Conservation (phyloP, 2,329 filamentous ascomycete genomes). For the Cladosporium cucumerinum region DNA sequence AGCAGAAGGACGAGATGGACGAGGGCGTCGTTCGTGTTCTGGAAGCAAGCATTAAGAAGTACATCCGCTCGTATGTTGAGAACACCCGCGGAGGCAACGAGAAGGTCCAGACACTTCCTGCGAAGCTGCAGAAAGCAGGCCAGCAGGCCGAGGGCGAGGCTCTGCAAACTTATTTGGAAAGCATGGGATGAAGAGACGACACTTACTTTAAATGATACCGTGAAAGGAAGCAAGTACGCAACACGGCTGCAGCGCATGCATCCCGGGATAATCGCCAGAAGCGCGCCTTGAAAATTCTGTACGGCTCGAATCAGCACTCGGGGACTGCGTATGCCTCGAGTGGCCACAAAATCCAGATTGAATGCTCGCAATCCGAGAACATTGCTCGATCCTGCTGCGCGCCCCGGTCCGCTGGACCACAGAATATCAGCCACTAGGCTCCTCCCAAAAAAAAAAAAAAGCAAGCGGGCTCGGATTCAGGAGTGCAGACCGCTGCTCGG, state of each 20-base stretch:
- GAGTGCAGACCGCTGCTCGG: background rate
- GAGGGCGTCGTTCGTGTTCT: slow-evolving; percentile 54
- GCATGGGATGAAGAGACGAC: slow-evolving; percentile 8
- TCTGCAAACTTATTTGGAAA: slow-evolving; percentile 1
- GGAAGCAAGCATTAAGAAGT: slow-evolving; percentile 27
- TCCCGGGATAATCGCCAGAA: background rate
- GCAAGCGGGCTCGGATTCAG: background rate
- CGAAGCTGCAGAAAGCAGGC: slow-evolving; percentile 4
- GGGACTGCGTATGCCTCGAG: background rate
- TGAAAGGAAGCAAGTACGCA: background rate
- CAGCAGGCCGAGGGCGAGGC: slow-evolving; percentile 11
- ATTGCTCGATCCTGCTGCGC: background rate
- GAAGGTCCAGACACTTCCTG: slow-evolving; percentile 8
- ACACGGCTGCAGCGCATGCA: background rate
- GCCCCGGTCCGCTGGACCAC: background rate
- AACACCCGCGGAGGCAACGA: slow-evolving; percentile 6
- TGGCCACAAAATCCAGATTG: background rate
- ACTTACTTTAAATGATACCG: background rate
- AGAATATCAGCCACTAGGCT: background rate
- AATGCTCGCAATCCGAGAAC: background rate
- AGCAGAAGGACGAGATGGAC: slow-evolving; percentile 47
- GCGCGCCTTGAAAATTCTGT: background rate
- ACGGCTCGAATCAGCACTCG: background rate
- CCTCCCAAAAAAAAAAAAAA: background rate
- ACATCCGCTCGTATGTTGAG: background rate